Base-by-base conservation (phyloP, 371 early-diverging fungal species). In the Syncephalastrum sp. region DNA sequence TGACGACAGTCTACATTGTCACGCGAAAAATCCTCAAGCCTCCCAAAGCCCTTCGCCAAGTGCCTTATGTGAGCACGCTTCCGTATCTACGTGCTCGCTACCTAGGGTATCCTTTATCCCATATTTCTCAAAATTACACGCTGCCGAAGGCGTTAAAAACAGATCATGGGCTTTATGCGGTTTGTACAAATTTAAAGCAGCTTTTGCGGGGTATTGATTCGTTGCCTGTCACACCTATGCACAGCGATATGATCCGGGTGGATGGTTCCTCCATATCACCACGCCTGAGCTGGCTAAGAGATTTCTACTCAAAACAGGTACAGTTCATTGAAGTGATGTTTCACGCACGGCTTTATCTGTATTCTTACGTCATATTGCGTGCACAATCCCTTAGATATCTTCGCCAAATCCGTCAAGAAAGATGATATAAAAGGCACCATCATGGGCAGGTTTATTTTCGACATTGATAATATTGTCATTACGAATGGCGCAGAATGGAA, bases 401-500 rank as follows among this genome's bases (percentile, higher is more conserved):
- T 68, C 51, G 60, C 69, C 21, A 68, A 72, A 51, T 51, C 45
- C 5, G 38, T 42, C 10, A 38, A 42, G 8, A 48, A 51, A 24
- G 29, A 50, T 4, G 59, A 60, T 13, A 19, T 19, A 6, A 33
- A 60, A 45, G 60, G 65, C 1, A 55, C 70, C n/a, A 42, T 73
- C 10, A 27, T 55, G 17, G 52, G 50, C 10, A 53, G 52, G 43
- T 60, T 73, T 16, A 24, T 66, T 1, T 51, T 63, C 14, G 67
- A 65, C 0, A 64, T 2, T 2, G 21, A 63, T 12, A 70, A 67
- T 47, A 64, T 74, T 23, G 47, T 74, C 0, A 60, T 70, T 4
- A 45, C 59, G 0, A 67, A 61, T 49, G 71, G 67, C 7, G 25
- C 42, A 16, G 58, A 67, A 21, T 74, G 75, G 75, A 63, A 25